Percentiles rank a stretch among this genome's conserved stretches.
Evolutionary conservation across 164 flowering plant species (phyloP).

Genomic region (Umbilicus rupestris): DNA sequence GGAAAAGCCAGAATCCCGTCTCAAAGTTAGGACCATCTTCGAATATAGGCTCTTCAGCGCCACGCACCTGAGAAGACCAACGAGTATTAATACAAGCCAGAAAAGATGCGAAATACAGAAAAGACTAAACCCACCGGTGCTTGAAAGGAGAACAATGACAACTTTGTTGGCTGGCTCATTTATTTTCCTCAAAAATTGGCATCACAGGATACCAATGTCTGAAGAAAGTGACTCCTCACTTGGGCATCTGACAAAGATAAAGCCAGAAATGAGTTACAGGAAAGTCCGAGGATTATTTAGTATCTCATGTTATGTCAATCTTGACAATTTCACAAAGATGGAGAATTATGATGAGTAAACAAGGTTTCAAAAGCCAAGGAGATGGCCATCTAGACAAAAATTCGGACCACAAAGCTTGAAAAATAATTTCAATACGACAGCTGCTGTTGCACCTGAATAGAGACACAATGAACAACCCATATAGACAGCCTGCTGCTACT

Average conservation of each 20-base stretch:
- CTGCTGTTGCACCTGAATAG: background rate
- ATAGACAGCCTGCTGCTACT: background rate
- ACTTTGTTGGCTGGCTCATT: conserved; percentile 82
- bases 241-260: conserved; percentile 20
- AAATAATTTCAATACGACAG: no score
- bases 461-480: background rate
- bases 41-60: conserved; percentile 77
- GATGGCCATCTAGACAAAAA: background rate
- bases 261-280: no score
- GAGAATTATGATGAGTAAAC: no score
- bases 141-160: conserved; percentile 59
- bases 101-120: no score
- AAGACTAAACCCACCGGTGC: conserved; percentile 43
- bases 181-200: conserved; percentile 89
- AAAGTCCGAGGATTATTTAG: no score
- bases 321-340: no score
- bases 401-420: background rate
- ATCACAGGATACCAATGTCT: conserved; percentile 36
- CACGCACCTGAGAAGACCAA: conserved; percentile 33
- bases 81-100: background rate
- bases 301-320: no score
- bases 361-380: background rate
- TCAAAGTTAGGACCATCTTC: conserved; percentile 98
- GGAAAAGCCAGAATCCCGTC: conserved; percentile 84
- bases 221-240: conserved; percentile 32